Evolutionary conservation across 1,284 basidiomycete species (phyloP).

Genomic region (Cutaneotrichosporon cyanovorans): DNA sequence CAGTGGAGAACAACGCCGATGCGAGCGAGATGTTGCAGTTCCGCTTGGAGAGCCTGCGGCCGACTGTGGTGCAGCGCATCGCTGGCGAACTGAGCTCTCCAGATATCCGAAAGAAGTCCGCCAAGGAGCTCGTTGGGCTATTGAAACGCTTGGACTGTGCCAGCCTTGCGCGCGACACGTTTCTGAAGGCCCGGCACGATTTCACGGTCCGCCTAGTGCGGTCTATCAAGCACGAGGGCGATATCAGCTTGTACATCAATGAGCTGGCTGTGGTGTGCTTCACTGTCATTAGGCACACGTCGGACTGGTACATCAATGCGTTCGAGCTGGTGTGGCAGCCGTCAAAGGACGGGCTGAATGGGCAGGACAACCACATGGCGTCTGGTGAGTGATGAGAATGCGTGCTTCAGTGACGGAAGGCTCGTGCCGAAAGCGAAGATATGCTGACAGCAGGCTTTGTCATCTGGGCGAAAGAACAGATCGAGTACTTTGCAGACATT

Average conservation of each 20-base stretch:
- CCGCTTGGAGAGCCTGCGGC: conserved; percentile 62
- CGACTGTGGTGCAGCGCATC: conserved; percentile 64
- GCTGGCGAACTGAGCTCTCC: conserved; percentile 65
- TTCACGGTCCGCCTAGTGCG: conserved; percentile 69
- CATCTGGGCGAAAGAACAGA: conserved; percentile 83
- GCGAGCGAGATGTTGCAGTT: conserved; percentile 36
- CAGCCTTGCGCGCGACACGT: conserved; percentile 71
- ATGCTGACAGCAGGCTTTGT: conserved; percentile 63
- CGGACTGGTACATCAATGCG: conserved; percentile 93
- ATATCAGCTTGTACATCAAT: conserved; percentile 48
- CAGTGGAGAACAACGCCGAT: conserved; percentile 47
- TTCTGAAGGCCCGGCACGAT: conserved; percentile 69
- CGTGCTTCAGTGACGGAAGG: too few relatives aligned
- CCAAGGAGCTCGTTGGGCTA: conserved; percentile 63
- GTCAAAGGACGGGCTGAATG: too few relatives aligned
- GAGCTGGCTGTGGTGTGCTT: conserved; percentile 46
- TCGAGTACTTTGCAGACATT: conserved; percentile 73
- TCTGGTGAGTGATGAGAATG: conserved; percentile 60
- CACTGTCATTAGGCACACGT: conserved; percentile 57
- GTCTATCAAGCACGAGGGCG: conserved; percentile 84
- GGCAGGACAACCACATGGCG: conserved; percentile 74
- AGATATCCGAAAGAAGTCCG: conserved; percentile 67
- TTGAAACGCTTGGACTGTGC: conserved; percentile 69
- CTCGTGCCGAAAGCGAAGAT: too few relatives aligned
- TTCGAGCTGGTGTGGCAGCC: conserved; percentile 53